Percentiles rank a stretch among this genome's conserved stretches.
These are phyloP conservation scores for Marasmius oreades DNA, from an alignment of 1,284 basidiomycete species.

Conservation along the genomic window DNA sequence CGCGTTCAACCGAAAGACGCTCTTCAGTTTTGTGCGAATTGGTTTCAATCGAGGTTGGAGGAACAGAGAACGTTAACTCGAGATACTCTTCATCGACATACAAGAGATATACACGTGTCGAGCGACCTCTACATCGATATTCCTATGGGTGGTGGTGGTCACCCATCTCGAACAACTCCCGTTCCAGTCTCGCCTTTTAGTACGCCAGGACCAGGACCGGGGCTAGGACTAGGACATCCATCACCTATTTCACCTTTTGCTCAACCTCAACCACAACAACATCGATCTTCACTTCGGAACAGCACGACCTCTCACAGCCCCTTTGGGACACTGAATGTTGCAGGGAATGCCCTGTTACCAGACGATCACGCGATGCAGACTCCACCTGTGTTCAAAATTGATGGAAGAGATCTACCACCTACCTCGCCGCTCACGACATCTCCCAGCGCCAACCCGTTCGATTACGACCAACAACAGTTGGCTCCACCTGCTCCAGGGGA, in stretches of 20 bases:
- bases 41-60: slow-evolving; percentile 88
- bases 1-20: slow-evolving; percentile 86
- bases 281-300: slow-evolving; percentile 45
- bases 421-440: slow-evolving; percentile 52
- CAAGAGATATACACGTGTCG: slow-evolving; percentile 48
- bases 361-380: slow-evolving; percentile 30
- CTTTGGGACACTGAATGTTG: slow-evolving; percentile 73
- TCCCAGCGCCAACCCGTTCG: slow-evolving; percentile 39
- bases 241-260: slow-evolving; percentile 18
- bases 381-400: slow-evolving; percentile 55
- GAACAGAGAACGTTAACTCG: slow-evolving; percentile 74
- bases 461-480: slow-evolving; percentile 42
- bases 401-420: slow-evolving; percentile 56
- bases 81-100: slow-evolving; percentile 55
- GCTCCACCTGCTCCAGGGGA: slow-evolving; percentile 47
- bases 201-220: background rate
- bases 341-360: slow-evolving; percentile 69
- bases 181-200: slow-evolving; percentile 44
- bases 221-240: background rate
- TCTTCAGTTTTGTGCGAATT: slow-evolving; percentile 92
- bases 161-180: slow-evolving; percentile 3
- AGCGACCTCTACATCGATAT: slow-evolving; percentile 58
- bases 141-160: slow-evolving; percentile 30
- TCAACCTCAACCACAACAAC: slow-evolving; percentile 42
- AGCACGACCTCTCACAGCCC: slow-evolving; percentile 55